Base-by-base conservation (phyloP, 192 early-diverging fungal species). In the Oehlia diaphana region DNA sequence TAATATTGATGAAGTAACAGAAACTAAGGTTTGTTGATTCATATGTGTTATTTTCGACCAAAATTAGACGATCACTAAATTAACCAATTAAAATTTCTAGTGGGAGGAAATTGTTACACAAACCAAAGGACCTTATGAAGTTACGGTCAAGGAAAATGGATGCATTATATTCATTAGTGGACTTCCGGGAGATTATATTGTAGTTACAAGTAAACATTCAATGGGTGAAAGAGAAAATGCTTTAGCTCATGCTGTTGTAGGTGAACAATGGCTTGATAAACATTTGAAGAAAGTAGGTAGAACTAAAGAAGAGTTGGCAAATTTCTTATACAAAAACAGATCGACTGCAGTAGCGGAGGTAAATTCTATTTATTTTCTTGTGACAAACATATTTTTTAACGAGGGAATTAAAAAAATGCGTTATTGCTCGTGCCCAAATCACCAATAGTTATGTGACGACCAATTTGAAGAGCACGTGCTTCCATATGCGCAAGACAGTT, bases 91-190 rank as follows among this genome's bases (percentile, higher is more conserved):
- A 31, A 39, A n/a, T 64, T 13, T 71, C 80, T 87, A 85, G 78
- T 92, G 91, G 88, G 75, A 81, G 2, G 86, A 84, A 73, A 82
- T 98, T 37, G 80, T 84, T 42, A 72, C 62, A 2, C 64, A 94
- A 37, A 96, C 96, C 0, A 58, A 73, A 12, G 94, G 94, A 0
- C 97, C 97, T 2, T 99, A 95, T 80, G 93, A 99, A 83, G 84
- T 97, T 35, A 96, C 95, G 0, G 87, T 95, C 33, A 99, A 99
- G 86, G 97, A 99, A 82, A 97, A 99, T 81, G 97, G 97, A 13
- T 99, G 96, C 81, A 93, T 99, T 77, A 96, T 97, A 74, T 93
- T 96, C 42, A 92, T 94, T 61, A 82, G 93, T 3, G 85, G 85
- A 37, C 72, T 86, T 49, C 86, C 85, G 2, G 84, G 88, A 31